phyloP scores from a whole-genome alignment of 1,284 basidiomycete species.

The Leccinum pachyderme region DNA sequence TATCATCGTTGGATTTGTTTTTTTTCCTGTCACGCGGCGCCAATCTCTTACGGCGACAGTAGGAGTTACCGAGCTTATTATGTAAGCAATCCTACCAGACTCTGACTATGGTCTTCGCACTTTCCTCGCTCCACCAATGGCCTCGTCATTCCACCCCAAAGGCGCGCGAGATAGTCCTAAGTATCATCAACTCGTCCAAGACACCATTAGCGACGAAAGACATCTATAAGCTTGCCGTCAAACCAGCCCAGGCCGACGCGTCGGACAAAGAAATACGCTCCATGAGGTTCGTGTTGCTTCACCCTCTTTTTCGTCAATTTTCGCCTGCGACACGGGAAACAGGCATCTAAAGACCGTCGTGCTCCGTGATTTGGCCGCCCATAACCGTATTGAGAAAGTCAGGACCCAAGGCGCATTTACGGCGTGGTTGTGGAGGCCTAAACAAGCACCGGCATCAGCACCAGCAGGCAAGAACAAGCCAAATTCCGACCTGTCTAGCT shows the following conservation, averaged over 20 bases:
- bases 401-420: slow-evolving; percentile 34
- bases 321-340: background rate
- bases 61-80: too few species aligned
- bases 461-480: background rate
- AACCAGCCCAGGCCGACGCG: slow-evolving; percentile 14
- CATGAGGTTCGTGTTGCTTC: slow-evolving; percentile 40
- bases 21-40: too few species aligned
- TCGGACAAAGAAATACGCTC: slow-evolving; percentile 51
- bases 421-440: slow-evolving; percentile 42
- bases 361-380: slow-evolving; percentile 45
- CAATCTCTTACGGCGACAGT: too few species aligned
- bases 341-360: slow-evolving; percentile 61
- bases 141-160: slow-evolving; percentile 28
- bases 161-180: slow-evolving; percentile 24
- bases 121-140: slow-evolving; percentile 24
- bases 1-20: too few species aligned
- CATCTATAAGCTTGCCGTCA: slow-evolving; percentile 25
- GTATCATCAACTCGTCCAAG: slow-evolving; percentile 22
- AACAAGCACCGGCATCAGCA: background rate
- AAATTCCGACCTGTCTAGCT: background rate
- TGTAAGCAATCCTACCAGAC: too few species aligned
- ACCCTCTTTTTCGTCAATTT: background rate
- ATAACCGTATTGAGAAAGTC: slow-evolving; percentile 44
- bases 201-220: slow-evolving; percentile 29
- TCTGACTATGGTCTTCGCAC: slow-evolving; percentile 7